Base-by-base conservation (phyloP, 805 yeast species). In the Wickerhamomyces ciferrii region DNA sequence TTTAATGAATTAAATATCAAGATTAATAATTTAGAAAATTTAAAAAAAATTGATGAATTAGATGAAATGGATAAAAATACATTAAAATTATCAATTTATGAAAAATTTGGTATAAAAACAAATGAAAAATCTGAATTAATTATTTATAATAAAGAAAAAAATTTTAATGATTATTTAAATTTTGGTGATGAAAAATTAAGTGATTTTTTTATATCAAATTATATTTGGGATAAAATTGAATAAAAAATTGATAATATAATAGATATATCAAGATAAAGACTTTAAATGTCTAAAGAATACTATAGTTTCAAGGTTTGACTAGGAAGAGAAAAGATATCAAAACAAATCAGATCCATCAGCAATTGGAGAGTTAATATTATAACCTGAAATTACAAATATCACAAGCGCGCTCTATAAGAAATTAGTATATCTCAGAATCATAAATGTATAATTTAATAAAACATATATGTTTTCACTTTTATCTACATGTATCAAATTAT, bases 171-270 rank as follows among this genome's bases (percentile, higher is more conserved):
- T 53, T 67, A 77, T 9, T 62, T 84, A 44, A 74, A 78, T 24
- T 72, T 81, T 29, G 75, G 71, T 23, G 69, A 65, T 43, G 58
- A 72, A 29, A 75, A 78, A 48, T 78, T 81, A 50, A 79, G 85
- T 55, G 83, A 81, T 48, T 83, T 74, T 56, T 87, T 85, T 61
- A 75, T 85, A 27, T 76, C 88, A 14, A 87, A 87, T 57, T 84
- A 78, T 59, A 76, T 87, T 29, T 87, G 96, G 96, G 94, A 86
- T 50, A 74, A 76, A 45, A 53, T 79, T 51, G 72, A 43, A 49
- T 3, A 48, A 53, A 11, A n/a, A n/a, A n/a, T n/a, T n/a, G 27
- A 24, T 24, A 24, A 24, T 7, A 24, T 7, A 24, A 24, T 7
- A 24, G 10, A 24, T 24, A 24, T n/a, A n/a, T n/a, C n/a, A n/a